Evolutionary conservation across 2,329 filamentous ascomycete species (phyloP).

Genomic region (Exophiala alcalophila): DNA sequence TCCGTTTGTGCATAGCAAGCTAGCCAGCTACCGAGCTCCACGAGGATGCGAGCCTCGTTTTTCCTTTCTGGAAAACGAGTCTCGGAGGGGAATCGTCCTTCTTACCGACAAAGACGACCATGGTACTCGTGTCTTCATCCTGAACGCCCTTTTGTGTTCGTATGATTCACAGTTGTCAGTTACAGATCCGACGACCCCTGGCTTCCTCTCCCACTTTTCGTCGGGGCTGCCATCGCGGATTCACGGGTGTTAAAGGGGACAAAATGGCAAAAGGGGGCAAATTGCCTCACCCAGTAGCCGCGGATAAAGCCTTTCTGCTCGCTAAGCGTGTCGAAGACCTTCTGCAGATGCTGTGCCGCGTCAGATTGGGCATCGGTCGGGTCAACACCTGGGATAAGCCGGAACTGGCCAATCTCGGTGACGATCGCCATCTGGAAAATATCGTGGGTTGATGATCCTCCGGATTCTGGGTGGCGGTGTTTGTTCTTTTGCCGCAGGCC

Average conservation of each 20-base stretch:
- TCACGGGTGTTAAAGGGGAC: too few species aligned
- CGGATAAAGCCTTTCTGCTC: constrained; percentile 4
- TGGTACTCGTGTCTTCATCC: background rate
- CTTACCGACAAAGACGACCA: constrained; percentile 1
- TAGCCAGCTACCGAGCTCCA: background rate
- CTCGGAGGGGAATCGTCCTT: too few species aligned
- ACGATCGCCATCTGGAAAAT: constrained; percentile 1
- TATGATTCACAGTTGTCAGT: too few species aligned
- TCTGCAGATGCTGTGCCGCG: background rate
- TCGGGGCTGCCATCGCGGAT: too few species aligned
- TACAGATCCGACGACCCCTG: too few species aligned
- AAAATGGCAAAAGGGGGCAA: background rate
- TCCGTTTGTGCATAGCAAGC: background rate
- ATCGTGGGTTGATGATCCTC: too few species aligned
- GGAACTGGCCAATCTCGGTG: constrained; percentile 8
- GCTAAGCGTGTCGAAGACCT: constrained; percentile 1
- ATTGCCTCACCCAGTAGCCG: constrained; percentile 3
- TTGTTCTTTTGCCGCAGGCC: too few species aligned
- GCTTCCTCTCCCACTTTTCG: too few species aligned
- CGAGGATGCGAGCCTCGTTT: too few species aligned
- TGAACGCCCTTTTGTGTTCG: background rate
- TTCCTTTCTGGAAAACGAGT: too few species aligned
- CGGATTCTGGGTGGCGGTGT: too few species aligned
- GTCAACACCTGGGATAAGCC: constrained; percentile 1
- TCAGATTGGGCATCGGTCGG: background rate